Evolutionary conservation across 805 yeast genomes (phyloP), one percentile per base, ranked within the genome.

Genomic region (Candida nonsorbophila): DNA sequence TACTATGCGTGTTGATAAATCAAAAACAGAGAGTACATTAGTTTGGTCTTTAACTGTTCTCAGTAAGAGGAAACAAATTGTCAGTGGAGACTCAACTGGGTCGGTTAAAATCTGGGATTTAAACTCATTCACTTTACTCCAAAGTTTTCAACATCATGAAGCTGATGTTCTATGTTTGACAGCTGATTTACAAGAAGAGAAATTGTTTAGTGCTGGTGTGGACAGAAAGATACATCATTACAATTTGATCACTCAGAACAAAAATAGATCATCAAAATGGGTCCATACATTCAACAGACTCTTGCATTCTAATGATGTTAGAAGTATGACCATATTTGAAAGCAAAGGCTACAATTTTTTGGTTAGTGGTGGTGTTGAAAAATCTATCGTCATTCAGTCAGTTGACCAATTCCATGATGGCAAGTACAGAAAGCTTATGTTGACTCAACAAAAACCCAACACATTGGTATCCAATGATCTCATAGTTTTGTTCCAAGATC

Each of bases 11-110:
- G 97, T 92, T 7, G 99, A 92, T 55, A 86, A 84, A 53, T 73
- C 90, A 14, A 79, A 80, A 47, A 74, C 74, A 19, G 96, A 84
- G 51, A 77, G 92, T 30, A 87, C 97, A 3, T 65, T 92, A 37
- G 92, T 92, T 6, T 92, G 99, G 99, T 69, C 86, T 20, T 77
- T 92, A 1, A 44, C 69, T 25, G 77, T 78, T 18, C 59, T 88
- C 34, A 77, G 81, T 4, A 51, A 63, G 23, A 71, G 72, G 28
- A 67, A 74, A 31, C 94, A 86, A 52, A 71, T 92, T 34, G 94
- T 85, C n/a, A 77, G 87, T 36, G 98, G 97, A 31, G 99, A 92
- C 59, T 87, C 97, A 5, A 90, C 97, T 1, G 99, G 99, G 2
- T 70, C 84, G 6, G 74, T 92, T 29, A 90, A 90, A 55, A 72